Conservation (phyloP, 371 early-diverging fungal species). For the Mortierella sp. region DNA sequence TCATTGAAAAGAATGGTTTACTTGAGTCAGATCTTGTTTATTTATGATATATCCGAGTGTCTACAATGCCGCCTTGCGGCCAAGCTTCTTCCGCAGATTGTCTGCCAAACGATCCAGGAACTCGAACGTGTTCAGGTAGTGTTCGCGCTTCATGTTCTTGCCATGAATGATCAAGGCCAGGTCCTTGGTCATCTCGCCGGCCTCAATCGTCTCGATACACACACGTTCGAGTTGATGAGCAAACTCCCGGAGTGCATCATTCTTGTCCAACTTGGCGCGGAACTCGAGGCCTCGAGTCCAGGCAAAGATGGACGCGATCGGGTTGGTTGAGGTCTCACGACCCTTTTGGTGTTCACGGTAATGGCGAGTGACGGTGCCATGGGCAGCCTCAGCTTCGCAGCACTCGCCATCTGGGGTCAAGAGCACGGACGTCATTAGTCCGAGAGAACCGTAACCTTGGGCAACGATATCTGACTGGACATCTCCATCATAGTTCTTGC, state of each 20-base stretch:
- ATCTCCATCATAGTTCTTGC: slow-evolving; percentile 95
- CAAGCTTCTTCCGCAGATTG: slow-evolving; percentile 64
- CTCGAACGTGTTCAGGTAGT: slow-evolving; percentile 82
- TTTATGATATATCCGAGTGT: background rate
- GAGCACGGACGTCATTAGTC: slow-evolving; percentile 94
- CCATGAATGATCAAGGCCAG: slow-evolving; percentile 92
- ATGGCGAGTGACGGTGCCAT: slow-evolving; percentile 96
- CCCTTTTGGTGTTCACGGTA: slow-evolving; percentile 95
- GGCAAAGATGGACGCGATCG: slow-evolving; percentile 94
- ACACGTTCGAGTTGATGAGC: slow-evolving; percentile 81
- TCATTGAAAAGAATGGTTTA: no score
- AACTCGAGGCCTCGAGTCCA: slow-evolving; percentile 95
- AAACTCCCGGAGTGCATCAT: slow-evolving; percentile 75
- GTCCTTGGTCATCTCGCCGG: slow-evolving; percentile 94
- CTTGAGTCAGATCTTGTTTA: background rate
- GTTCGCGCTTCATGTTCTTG: slow-evolving; percentile 70
- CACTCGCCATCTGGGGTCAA: slow-evolving; percentile 93
- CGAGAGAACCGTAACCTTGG: slow-evolving; percentile 90
- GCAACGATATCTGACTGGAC: slow-evolving; percentile 94
- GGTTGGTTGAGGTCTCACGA: slow-evolving; percentile 90
- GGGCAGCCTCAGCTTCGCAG: slow-evolving; percentile 94
- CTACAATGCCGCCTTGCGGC: slow-evolving; percentile 27
- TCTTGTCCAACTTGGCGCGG: slow-evolving; percentile 89
- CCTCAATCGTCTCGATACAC: slow-evolving; percentile 85
- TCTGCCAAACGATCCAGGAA: slow-evolving; percentile 81